These are phyloP conservation scores for Fragilaria radians DNA, from an alignment of 108 stramenopile genomes.

Conservation along the genomic window DNA sequence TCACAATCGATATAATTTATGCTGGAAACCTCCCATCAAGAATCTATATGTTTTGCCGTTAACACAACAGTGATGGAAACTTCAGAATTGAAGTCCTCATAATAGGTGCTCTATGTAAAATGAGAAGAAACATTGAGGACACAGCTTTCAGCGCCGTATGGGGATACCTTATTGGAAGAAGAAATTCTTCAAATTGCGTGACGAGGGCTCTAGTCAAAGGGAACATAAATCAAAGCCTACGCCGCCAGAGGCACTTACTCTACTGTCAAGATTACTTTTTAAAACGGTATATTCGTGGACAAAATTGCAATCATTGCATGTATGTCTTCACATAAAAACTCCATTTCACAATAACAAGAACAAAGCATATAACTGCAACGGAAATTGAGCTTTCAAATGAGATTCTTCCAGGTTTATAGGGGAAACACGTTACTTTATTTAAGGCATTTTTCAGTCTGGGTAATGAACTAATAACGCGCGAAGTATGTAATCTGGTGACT, in stretches of 20 bases:
- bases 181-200: slow-evolving; percentile 36
- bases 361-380: too few species aligned
- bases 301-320: too few species aligned
- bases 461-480: too few species aligned
- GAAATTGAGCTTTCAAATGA: too few species aligned
- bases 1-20: slow-evolving; percentile 54
- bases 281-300: too few species aligned
- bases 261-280: too few species aligned
- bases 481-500: too few species aligned
- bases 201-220: slow-evolving; percentile 17
- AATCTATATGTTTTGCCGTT: slow-evolving; percentile 21
- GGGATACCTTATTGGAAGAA: slow-evolving; percentile 38
- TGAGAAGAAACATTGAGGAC: slow-evolving; percentile 82
- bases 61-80: slow-evolving; percentile 27
- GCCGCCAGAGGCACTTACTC: slow-evolving; percentile 68
- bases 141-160: slow-evolving; percentile 54
- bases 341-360: too few species aligned
- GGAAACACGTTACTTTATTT: too few species aligned
- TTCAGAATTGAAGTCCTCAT: slow-evolving; percentile 72
- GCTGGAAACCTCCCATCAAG: slow-evolving; percentile 25
- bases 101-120: slow-evolving; percentile 79
- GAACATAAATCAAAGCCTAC: slow-evolving; percentile 76
- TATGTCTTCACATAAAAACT: too few species aligned
- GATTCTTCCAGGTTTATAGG: too few species aligned
- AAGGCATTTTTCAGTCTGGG: too few species aligned